phyloP scores from a whole-genome alignment of 306 rosid genomes.

The Fragaria nilgerrensis region DNA sequence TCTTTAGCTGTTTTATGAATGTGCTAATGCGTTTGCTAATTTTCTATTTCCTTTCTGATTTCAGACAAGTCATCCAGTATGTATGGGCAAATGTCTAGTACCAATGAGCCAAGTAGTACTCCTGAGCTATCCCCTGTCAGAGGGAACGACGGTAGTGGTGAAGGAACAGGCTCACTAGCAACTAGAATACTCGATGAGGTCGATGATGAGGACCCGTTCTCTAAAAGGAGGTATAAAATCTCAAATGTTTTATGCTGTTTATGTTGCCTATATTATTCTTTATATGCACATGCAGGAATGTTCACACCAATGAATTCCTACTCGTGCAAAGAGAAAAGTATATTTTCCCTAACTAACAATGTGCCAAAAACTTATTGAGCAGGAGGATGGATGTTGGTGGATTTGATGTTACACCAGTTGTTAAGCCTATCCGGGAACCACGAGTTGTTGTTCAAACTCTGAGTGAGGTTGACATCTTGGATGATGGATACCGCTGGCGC shows the following conservation, averaged over 20 bases:
- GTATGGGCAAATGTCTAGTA: constrained; percentile 50
- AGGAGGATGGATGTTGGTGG: constrained; percentile 84
- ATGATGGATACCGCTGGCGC: constrained; percentile 99
- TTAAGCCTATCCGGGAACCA: constrained; percentile 94
- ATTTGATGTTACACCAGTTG: constrained; percentile 65
- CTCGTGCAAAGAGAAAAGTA: not conserved
- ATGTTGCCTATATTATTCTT: not conserved
- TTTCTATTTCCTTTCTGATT: constrained; percentile 24
- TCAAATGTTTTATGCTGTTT: constrained; percentile 21
- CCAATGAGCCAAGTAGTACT: constrained; percentile 60
- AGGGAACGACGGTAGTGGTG: constrained; percentile 55
- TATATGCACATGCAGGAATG: not conserved
- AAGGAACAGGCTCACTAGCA: constrained; percentile 51
- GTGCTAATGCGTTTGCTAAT: constrained; percentile 15
- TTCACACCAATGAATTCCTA: not conserved
- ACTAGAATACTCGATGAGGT: constrained; percentile 56
- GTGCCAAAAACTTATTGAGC: constrained; percentile 28
- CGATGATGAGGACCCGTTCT: constrained; percentile 79
- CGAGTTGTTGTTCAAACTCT: constrained; percentile 96
- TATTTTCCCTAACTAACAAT: constrained; percentile 19
- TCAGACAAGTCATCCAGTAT: constrained; percentile 58
- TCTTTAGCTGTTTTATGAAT: constrained; percentile 5
- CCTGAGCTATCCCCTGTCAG: constrained; percentile 50
- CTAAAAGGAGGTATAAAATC: constrained; percentile 73
- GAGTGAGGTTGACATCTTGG: constrained; percentile 98